Percentiles rank a stretch among this genome's conserved stretches.
These are phyloP conservation scores for Brasenia schreberi DNA, from an alignment of 164 flowering plant species.

Conservation along the genomic window DNA sequence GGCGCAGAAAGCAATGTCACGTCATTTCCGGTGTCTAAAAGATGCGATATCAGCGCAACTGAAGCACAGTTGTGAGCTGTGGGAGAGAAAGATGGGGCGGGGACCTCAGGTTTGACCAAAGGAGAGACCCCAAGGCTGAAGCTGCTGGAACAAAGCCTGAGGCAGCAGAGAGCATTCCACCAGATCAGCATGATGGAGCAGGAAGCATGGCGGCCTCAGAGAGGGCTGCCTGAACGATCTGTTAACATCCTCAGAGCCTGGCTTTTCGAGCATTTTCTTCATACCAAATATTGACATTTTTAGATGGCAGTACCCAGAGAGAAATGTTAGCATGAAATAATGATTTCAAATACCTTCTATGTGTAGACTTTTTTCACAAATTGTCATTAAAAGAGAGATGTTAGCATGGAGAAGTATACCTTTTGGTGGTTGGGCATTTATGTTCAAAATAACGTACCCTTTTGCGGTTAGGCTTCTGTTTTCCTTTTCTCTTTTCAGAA, in stretches of 20 bases:
- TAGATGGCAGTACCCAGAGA: too few species aligned
- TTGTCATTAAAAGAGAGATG: too few species aligned
- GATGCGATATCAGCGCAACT: constrained; percentile 59
- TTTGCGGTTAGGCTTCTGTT: too few species aligned
- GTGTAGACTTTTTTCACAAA: too few species aligned
- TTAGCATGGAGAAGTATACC: too few species aligned
- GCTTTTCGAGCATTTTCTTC: constrained; percentile 92
- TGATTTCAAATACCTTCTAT: too few species aligned
- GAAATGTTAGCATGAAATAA: too few species aligned
- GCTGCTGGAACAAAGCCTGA: constrained; percentile 67
- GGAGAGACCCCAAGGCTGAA: constrained; percentile 85
- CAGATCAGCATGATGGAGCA: constrained; percentile 94
- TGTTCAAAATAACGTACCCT: too few species aligned
- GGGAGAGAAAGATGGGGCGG: constrained; percentile 8
- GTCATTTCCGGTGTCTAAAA: constrained; percentile 78
- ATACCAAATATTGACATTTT: too few species aligned
- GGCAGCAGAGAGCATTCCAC: constrained; percentile 75
- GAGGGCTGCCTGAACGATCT: constrained; percentile 88
- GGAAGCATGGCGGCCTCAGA: constrained; percentile 92
- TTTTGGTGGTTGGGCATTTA: too few species aligned
- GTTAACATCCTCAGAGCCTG: constrained; percentile 83
- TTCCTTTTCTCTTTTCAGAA: too few species aligned
- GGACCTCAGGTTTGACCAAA: constrained; percentile 17
- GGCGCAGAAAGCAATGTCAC: constrained; percentile 93
- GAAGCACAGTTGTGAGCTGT: constrained; percentile 66